Conservation (phyloP, 768 basidiomycete species). For the Lepiota venenata region DNA sequence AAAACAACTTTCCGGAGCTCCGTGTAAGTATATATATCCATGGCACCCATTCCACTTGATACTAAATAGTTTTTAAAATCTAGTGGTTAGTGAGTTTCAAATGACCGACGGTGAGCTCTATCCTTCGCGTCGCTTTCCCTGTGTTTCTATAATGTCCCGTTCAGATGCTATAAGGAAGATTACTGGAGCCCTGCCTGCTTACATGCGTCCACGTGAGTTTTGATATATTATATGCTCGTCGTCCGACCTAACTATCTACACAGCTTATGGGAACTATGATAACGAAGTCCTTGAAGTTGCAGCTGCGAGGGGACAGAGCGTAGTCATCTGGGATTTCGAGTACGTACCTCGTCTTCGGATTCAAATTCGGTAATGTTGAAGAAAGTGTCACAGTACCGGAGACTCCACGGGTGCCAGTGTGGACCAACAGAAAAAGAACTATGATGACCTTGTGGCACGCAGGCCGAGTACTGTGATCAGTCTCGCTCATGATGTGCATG, state of each 20-base stretch:
- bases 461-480: slow-evolving; percentile 9
- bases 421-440: not conserved
- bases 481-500: slow-evolving; percentile 11
- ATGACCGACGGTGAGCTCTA: slow-evolving; percentile 15
- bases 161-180: slow-evolving; percentile 11
- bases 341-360: not conserved
- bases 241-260: too few relatives aligned
- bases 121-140: not conserved
- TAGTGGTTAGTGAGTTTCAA: slow-evolving; percentile 23
- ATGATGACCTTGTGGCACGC: not conserved
- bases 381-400: slow-evolving; percentile 5
- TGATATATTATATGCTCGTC: not conserved
- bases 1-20: slow-evolving; percentile 17
- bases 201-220: slow-evolving; percentile 22
- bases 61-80: too few relatives aligned
- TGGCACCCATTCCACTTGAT: not conserved
- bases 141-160: not conserved
- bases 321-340: slow-evolving; percentile 22
- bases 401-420: slow-evolving; percentile 6
- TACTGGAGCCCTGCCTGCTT: slow-evolving; percentile 18
- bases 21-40: slow-evolving; percentile 15
- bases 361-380: not conserved
- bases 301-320: slow-evolving; percentile 8
- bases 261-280: slow-evolving; percentile 19
- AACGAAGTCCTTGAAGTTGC: slow-evolving; percentile 14